These are phyloP conservation scores for Neurospora sp. DNA, from an alignment of 495 filamentous ascomycete genomes.

Conservation along the genomic window DNA sequence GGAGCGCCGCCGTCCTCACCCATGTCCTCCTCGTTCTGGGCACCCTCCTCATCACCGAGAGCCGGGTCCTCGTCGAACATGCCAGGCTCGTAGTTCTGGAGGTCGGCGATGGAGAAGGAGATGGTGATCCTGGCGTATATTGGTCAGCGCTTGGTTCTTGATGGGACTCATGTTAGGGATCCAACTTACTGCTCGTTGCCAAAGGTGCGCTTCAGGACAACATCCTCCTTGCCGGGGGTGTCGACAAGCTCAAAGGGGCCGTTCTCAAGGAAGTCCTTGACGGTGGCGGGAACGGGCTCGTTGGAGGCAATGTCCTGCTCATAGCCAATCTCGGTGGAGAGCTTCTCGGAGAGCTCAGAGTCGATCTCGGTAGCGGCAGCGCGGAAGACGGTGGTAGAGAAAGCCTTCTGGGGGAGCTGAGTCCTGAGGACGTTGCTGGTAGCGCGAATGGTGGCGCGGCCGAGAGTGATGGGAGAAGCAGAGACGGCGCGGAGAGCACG, in stretches of 20 bases:
- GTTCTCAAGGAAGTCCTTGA: constrained; percentile 67
- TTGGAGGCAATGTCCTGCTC: constrained; percentile 48
- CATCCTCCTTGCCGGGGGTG: constrained; percentile 72
- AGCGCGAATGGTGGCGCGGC: constrained; percentile 12
- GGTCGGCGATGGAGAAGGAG: constrained; percentile 86
- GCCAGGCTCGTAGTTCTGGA: constrained; percentile 57
- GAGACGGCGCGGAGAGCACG: constrained; percentile 54
- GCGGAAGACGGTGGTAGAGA: constrained; percentile 58
- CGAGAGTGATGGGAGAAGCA: constrained; percentile 41
- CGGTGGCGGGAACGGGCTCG: constrained; percentile 46
- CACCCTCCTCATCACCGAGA: constrained; percentile 54
- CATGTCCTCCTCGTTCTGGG: constrained; percentile 29
- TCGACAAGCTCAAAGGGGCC: constrained; percentile 66
- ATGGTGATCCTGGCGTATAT: constrained; percentile 62
- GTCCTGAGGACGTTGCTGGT: constrained; percentile 23
- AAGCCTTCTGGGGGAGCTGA: constrained; percentile 44
- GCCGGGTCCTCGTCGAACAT: constrained; percentile 43
- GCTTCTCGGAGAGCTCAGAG: constrained; percentile 67
- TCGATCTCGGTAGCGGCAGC: constrained; percentile 46
- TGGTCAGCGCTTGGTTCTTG: no score
- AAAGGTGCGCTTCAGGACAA: constrained; percentile 70
- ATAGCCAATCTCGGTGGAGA: constrained; percentile 63
- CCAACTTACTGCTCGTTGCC: constrained; percentile 72
- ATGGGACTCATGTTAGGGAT: neutral
- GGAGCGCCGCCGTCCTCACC: constrained; percentile 44